Evolutionary conservation across 495 filamentous ascomycete genomes (phyloP).

Genomic region (Aspergillus incahuasiensis): DNA sequence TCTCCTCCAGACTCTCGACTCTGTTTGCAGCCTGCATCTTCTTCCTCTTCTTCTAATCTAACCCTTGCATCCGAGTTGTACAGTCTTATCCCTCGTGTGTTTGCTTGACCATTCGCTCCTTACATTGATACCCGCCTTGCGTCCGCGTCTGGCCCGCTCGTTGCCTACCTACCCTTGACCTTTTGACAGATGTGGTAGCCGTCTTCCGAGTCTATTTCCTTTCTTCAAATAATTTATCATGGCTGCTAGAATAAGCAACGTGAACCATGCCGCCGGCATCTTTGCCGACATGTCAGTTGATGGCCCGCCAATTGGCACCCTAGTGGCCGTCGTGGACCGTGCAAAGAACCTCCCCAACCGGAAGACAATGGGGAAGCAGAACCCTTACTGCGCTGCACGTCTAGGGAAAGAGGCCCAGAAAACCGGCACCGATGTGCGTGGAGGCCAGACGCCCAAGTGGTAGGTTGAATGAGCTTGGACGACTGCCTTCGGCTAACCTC

Average conservation of each 20-base stretch:
- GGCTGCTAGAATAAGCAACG: conserved; percentile 29
- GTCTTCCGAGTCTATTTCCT: not conserved
- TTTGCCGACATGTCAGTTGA: conserved; percentile 94
- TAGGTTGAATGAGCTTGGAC: conserved; percentile 32
- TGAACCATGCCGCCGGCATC: conserved; percentile 82
- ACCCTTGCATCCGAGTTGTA: not conserved
- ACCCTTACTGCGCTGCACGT: conserved; percentile 91
- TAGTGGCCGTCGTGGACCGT: conserved; percentile 87
- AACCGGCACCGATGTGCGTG: conserved; percentile 88
- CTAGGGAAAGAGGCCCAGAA: conserved; percentile 98
- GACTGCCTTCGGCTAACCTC: conserved; percentile 18
- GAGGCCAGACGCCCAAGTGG: conserved; percentile 95
- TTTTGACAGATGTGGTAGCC: conserved; percentile 6
- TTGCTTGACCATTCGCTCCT: conserved; percentile 6
- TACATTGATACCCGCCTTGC: conserved; percentile 1
- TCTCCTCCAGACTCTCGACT: conserved; percentile 2
- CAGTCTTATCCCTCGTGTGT: conserved; percentile 9
- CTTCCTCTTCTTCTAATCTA: conserved; percentile 3
- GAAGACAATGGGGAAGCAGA: conserved; percentile 96
- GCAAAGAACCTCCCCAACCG: conserved; percentile 95
- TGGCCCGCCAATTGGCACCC: conserved; percentile 87
- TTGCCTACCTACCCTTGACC: not conserved
- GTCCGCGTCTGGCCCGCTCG: not conserved
- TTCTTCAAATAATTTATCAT: conserved; percentile 15
- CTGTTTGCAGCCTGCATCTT: not conserved